Evolutionary conservation across 2,329 filamentous ascomycete species (phyloP).

Genomic region (Neurospora crassa): DNA sequence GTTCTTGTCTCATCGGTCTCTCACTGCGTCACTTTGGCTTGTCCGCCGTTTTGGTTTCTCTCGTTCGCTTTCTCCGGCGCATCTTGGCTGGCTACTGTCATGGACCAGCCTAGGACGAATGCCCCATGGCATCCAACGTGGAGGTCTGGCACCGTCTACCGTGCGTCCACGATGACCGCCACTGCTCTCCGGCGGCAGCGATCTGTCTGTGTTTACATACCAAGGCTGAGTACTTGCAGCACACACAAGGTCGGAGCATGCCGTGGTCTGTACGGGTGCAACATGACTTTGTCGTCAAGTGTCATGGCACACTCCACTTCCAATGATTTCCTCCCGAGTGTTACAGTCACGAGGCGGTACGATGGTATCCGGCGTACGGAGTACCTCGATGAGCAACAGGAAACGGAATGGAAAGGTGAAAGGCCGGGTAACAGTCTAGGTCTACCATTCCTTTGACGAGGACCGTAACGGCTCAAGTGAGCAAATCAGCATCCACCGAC

Average conservation of each 20-base stretch:
- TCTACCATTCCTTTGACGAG: background rate
- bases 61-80: background rate
- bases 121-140: background rate
- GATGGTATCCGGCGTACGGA: background rate
- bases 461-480: background rate
- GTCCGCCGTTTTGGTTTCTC: background rate
- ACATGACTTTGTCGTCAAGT: conserved; percentile 8
- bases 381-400: background rate
- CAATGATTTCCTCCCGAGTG: conserved; percentile 14
- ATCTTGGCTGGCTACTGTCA: background rate
- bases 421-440: background rate
- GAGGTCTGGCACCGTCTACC: conserved; percentile 3
- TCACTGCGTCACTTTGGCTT: background rate
- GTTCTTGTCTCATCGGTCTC: background rate
- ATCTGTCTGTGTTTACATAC: background rate
- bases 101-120: background rate
- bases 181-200: background rate
- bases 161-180: conserved; percentile 5
- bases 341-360: conserved; percentile 7
- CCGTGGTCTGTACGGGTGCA: conserved; percentile 5
- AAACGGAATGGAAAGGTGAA: background rate
- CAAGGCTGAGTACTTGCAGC: background rate
- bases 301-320: conserved; percentile 14
- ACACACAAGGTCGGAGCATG: conserved; percentile 5
- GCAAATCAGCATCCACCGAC: background rate